phyloP scores from a whole-genome alignment of 768 basidiomycete species.

The Grammothele lineata region DNA sequence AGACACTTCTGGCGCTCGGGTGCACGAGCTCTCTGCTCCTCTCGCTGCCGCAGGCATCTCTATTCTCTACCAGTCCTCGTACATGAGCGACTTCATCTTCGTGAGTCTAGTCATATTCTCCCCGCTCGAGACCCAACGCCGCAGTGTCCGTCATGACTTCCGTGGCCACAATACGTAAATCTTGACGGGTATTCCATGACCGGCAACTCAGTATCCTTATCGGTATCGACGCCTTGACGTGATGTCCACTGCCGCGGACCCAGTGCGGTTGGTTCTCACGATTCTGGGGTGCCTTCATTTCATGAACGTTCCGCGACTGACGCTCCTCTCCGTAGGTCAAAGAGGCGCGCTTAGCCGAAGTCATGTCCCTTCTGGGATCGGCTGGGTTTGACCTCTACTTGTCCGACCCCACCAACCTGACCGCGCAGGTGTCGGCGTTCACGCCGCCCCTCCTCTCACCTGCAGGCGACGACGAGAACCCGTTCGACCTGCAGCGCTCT shows the following conservation, averaged over 20 bases:
- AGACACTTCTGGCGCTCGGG: conserved; percentile 68
- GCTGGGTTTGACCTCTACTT: conserved; percentile 62
- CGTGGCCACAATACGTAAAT: conserved; percentile 7
- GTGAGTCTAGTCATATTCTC: conserved; percentile 35
- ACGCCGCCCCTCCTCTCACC: conserved; percentile 24
- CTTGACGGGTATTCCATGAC: too few species aligned
- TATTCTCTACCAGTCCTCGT: conserved; percentile 79
- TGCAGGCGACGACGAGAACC: conserved; percentile 16
- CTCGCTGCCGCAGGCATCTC: conserved; percentile 75
- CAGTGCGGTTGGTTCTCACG: too few species aligned
- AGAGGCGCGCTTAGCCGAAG: conserved; percentile 58
- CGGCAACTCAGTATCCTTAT: too few species aligned
- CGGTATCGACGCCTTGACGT: too few species aligned
- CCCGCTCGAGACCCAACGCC: not conserved
- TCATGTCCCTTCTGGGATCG: conserved; percentile 50
- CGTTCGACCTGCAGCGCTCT: conserved; percentile 34
- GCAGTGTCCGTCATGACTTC: too few species aligned
- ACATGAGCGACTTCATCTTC: conserved; percentile 80
- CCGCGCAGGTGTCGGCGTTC: conserved; percentile 24
- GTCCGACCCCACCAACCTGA: conserved; percentile 23
- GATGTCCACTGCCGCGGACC: too few species aligned
- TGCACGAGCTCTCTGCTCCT: conserved; percentile 72
- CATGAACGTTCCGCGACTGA: too few species aligned
- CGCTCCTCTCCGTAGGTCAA: conserved; percentile 50
- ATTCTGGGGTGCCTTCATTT: too few species aligned